A percentile compares a stretch with the other conserved stretches of the same genome.
Evolutionary conservation across 2,329 filamentous ascomycete genomes (phyloP).

Genomic region (Sphaceloma murrayae): DNA sequence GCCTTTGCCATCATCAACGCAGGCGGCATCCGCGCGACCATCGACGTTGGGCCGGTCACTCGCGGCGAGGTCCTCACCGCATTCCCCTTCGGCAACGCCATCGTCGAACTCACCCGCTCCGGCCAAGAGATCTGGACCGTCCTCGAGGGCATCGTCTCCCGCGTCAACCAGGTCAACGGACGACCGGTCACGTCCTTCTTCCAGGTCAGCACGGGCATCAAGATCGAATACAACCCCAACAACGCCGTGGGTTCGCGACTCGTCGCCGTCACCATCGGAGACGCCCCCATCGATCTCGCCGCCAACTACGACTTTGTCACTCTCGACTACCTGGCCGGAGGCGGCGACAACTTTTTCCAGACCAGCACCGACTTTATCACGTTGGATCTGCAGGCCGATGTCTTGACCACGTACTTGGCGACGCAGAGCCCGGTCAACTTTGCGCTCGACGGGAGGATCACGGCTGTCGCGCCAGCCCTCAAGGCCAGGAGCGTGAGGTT

Average conservation of each 20-base stretch:
- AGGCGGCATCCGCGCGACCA: constrained; percentile 55
- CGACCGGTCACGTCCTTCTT: constrained; percentile 48
- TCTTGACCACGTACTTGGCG: constrained; percentile 44
- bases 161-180: constrained; percentile 46
- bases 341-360: constrained; percentile 53
- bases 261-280: constrained; percentile 44
- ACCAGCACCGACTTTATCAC: constrained; percentile 35
- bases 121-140: constrained; percentile 48
- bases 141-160: constrained; percentile 50
- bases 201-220: constrained; percentile 50
- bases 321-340: constrained; percentile 52
- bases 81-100: constrained; percentile 57
- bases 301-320: constrained; percentile 50
- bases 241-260: constrained; percentile 43
- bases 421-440: constrained; percentile 42
- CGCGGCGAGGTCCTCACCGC: constrained; percentile 54
- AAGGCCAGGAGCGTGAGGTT: constrained; percentile 9
- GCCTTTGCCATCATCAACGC: constrained; percentile 55
- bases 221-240: constrained; percentile 48
- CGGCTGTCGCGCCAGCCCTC: constrained; percentile 22
- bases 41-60: constrained; percentile 52
- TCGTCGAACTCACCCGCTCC: constrained; percentile 48
- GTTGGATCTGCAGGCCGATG: constrained; percentile 47
- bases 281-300: constrained; percentile 38
- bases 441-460: constrained; percentile 41